Conservation (phyloP, 371 early-diverging fungal species). For the Syncephalastrum racemosum region DNA sequence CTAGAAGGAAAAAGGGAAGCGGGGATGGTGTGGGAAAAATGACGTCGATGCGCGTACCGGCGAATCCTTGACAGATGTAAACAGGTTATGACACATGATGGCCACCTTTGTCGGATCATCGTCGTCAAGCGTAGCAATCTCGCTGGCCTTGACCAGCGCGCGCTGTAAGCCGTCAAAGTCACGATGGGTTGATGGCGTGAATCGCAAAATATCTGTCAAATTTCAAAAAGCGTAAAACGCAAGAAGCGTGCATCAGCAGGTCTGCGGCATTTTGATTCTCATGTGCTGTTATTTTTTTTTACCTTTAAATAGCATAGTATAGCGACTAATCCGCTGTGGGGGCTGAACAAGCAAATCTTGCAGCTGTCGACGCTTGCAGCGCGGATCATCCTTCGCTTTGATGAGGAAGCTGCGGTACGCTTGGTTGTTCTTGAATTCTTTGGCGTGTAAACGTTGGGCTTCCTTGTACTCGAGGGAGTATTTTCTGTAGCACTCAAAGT, state of each 20-base stretch:
- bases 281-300: slow-evolving; percentile 3
- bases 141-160: slow-evolving; percentile 32
- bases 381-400: slow-evolving; percentile 30
- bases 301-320: slow-evolving; percentile 49
- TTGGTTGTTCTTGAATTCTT: slow-evolving; percentile 35
- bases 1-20: background rate
- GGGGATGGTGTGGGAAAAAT: background rate
- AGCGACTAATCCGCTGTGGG: slow-evolving; percentile 45
- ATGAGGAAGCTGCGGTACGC: slow-evolving; percentile 32
- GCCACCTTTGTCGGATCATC: slow-evolving; percentile 44
- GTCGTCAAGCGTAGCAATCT: slow-evolving; percentile 46
- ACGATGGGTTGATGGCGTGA: slow-evolving; percentile 32
- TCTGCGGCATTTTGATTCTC: background rate
- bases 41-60: slow-evolving; percentile 30
- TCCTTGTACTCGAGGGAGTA: slow-evolving; percentile 37
- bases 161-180: slow-evolving; percentile 30
- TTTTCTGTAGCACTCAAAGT: slow-evolving; percentile 48
- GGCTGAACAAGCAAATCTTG: slow-evolving; percentile 45
- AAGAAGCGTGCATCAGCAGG: slow-evolving; percentile 1
- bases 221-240: background rate
- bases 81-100: slow-evolving; percentile 39
- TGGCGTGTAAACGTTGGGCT: slow-evolving; percentile 35
- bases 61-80: slow-evolving; percentile 35
- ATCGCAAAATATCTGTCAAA: slow-evolving; percentile 29
- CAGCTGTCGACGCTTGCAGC: slow-evolving; percentile 30